phyloP scores from a whole-genome alignment of 805 yeast species.

The Lachancea sp. region DNA sequence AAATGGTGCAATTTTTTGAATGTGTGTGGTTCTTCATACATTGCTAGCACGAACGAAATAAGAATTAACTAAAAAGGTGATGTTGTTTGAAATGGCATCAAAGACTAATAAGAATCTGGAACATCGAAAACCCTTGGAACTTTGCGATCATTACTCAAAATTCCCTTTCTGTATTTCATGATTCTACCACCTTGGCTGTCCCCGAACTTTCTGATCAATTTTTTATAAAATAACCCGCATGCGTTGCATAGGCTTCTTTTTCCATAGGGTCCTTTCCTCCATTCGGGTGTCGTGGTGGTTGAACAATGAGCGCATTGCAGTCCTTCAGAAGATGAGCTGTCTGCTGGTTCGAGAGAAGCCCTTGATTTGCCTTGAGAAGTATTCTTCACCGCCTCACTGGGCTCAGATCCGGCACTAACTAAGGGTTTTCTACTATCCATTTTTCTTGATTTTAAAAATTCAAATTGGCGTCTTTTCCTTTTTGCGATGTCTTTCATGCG shows the following conservation, averaged over 20 bases:
- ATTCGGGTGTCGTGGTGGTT: conserved; percentile 52
- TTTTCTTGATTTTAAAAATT: background rate
- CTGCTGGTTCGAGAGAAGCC: background rate
- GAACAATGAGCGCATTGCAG: conserved; percentile 16
- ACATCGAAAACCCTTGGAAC: conserved; percentile 12
- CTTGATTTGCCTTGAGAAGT: background rate
- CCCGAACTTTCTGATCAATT: conserved; percentile 42
- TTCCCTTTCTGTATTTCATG: conserved; percentile 14
- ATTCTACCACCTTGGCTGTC: conserved; percentile 13
- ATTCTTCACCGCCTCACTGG: background rate
- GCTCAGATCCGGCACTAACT: background rate
- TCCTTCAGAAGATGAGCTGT: background rate
- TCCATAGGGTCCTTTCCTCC: conserved; percentile 80
- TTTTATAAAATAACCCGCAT: conserved; percentile 71
- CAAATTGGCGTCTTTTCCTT: background rate
- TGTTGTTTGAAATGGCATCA: background rate
- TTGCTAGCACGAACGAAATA: background rate
- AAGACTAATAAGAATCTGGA: background rate
- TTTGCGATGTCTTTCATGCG: background rate
- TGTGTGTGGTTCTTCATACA: background rate
- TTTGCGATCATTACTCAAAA: conserved; percentile 14
- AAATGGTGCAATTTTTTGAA: conserved; percentile 61
- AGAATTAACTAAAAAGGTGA: background rate
- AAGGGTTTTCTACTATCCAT: too few species aligned
- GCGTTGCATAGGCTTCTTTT: conserved; percentile 74